Evolutionary conservation across 202 grass and related monocot genomes (phyloP), one percentile per base, ranked within the genome.

Genomic region (Carex arenaria): DNA sequence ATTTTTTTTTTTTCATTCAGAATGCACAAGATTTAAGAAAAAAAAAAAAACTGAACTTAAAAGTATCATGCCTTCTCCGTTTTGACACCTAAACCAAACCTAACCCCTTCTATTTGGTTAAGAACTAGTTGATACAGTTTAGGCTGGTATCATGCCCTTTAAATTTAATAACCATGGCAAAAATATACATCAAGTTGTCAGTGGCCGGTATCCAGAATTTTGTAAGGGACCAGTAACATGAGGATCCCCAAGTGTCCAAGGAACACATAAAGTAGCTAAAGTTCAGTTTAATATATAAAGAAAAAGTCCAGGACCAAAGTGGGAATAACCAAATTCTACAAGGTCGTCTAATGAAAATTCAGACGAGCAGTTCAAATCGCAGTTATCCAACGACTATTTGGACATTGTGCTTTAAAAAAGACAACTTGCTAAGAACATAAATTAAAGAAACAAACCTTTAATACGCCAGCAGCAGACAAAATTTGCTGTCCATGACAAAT

Each of bases 401-500:
- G 3, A 36, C 0, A 56, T 5, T 10, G 13, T 36, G 52, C 19
- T 45, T 40, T 75, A 76, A 52, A 9, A 3, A 57, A 30, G 67
- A 53, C 4, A 0, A 3, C 18, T 55, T 4, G 53, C 56, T 80
- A 80, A 42, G 5, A 81, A 26, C 73, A 54, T 83, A 65, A 64
- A 60, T 63, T 5, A 77, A 38, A 86, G 0, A 59, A 77, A 8
- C 73, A n/a, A n/a, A 98, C 95, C 88, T 95, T 67, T 59, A 98
- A 88, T 45, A 95, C 95, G 20, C 95, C 93, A 23, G 95, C 93
- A 88, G 95, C 95, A 22, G 93, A 85, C 14, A 98, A 85, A 57
- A 93, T 98, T 86, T 93, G 93, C 59, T 98, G 91, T 0, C 95
- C 93, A 4, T 98, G 95, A 83, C 95, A 98, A 80, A 98, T 98